These are phyloP conservation scores for Lachnellula hyalina DNA, from an alignment of 2,329 filamentous ascomycete genomes.

Conservation along the genomic window DNA sequence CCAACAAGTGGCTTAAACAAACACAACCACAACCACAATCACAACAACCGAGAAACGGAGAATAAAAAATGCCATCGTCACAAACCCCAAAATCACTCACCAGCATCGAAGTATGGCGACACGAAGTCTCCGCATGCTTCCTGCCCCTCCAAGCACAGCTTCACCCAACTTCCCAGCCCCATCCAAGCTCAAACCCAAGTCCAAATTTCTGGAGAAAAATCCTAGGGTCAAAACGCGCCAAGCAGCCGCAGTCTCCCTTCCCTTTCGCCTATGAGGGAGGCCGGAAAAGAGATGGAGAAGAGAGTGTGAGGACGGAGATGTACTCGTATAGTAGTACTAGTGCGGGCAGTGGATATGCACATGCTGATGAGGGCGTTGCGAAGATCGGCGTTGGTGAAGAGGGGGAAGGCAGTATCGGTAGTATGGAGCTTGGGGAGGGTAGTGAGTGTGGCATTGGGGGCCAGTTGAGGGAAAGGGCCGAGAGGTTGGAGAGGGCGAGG, in stretches of 20 bases:
- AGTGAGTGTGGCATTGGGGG: slow-evolving; percentile 22
- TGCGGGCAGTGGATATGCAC: background rate
- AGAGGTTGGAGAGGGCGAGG: slow-evolving; percentile 38
- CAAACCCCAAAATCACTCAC: slow-evolving; percentile 29
- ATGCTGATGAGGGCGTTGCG: background rate
- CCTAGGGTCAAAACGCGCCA: background rate
- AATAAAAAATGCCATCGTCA: slow-evolving; percentile 3
- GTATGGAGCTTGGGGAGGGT: slow-evolving; percentile 19
- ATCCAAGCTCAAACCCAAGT: too few species aligned
- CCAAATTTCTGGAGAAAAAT: slow-evolving; percentile 7
- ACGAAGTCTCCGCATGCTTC: slow-evolving; percentile 40
- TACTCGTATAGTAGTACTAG: background rate
- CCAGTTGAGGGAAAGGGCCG: slow-evolving; percentile 33
- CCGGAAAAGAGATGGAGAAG: background rate
- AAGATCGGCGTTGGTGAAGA: background rate
- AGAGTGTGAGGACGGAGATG: slow-evolving; percentile 4
- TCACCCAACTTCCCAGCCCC: background rate
- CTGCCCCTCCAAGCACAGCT: background rate
- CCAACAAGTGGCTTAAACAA: slow-evolving; percentile 1
- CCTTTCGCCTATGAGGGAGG: too few species aligned
- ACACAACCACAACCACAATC: slow-evolving; percentile 2
- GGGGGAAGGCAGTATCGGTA: slow-evolving; percentile 1
- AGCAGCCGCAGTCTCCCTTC: too few species aligned
- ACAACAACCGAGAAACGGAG: background rate
- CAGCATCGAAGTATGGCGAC: slow-evolving; percentile 46